Conservation (phyloP, 306 rosid species). For the Begonia masoniana region DNA sequence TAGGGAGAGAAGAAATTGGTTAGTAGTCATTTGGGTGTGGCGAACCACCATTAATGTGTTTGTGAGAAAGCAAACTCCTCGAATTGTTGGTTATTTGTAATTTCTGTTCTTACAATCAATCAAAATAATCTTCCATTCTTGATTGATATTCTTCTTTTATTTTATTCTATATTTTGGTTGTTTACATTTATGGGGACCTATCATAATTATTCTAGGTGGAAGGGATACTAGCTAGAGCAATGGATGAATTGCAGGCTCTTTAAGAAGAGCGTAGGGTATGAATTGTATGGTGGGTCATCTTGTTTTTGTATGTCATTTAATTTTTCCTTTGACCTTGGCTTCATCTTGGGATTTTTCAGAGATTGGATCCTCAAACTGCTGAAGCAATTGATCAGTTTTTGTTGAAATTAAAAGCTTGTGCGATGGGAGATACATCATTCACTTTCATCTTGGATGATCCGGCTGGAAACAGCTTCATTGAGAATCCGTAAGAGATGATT, state of each 20-base stretch:
- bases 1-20: too few species aligned
- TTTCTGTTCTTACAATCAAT: too few species aligned
- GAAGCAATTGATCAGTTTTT: conserved; percentile 78
- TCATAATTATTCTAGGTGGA: conserved; percentile 43
- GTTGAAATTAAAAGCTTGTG: conserved; percentile 66
- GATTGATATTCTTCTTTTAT: too few species aligned
- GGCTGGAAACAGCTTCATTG: conserved; percentile 91
- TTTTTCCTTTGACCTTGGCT: conserved; percentile 3
- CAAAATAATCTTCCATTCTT: too few species aligned
- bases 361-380: conserved; percentile 66
- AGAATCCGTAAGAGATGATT: conserved; percentile 66
- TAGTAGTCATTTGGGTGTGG: too few species aligned
- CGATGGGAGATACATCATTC: conserved; percentile 51
- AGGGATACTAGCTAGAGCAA: conserved; percentile 78
- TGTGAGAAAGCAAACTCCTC: too few species aligned
- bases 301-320: neutral
- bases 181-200: too few species aligned
- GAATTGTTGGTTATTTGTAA: too few species aligned
- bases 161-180: too few species aligned
- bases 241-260: conserved; percentile 64
- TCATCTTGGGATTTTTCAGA: conserved; percentile 36
- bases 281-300: conserved; percentile 1
- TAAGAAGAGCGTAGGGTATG: conserved; percentile 85
- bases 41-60: too few species aligned
- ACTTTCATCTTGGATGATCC: conserved; percentile 83